Conservation (phyloP, 345 rosid genomes). For the Ricinus communis region DNA sequence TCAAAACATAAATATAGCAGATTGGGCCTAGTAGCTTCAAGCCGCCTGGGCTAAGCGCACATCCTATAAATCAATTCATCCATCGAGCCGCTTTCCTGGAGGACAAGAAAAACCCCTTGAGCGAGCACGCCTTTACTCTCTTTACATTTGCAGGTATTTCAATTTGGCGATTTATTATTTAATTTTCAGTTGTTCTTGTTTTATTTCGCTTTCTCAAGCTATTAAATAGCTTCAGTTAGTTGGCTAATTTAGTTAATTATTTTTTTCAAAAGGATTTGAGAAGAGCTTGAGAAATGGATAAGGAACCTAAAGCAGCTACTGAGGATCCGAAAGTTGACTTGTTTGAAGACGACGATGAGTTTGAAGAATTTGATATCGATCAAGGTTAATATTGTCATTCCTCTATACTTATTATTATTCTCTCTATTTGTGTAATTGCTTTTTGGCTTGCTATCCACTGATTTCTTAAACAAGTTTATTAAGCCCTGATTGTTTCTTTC, state of each 20-base stretch:
- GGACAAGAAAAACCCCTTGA: no score
- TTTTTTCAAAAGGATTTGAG: not conserved
- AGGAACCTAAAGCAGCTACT: slow-evolving; percentile 49
- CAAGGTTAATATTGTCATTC: slow-evolving; percentile 46
- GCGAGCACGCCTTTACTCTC: not conserved
- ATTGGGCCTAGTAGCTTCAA: no score
- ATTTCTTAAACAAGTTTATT: no score
- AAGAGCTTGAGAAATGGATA: slow-evolving; percentile 39
- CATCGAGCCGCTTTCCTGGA: no score
- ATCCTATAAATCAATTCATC: no score
- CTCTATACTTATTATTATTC: no score
- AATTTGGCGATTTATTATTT: not conserved
- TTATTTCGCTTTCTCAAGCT: no score
- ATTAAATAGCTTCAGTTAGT: not conserved
- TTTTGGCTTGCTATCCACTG: no score
- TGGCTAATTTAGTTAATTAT: not conserved
- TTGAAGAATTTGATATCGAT: slow-evolving; percentile 71
- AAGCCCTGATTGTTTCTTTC: no score
- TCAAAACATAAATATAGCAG: not conserved
- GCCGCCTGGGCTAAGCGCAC: no score
- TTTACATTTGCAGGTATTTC: not conserved
- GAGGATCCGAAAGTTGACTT: slow-evolving; percentile 75
- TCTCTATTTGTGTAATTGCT: no score
- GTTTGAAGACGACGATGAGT: slow-evolving; percentile 92
- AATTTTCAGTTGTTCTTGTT: not conserved